phyloP scores from a whole-genome alignment of 192 early-diverging fungal genomes.

The Pilaira anomala region DNA sequence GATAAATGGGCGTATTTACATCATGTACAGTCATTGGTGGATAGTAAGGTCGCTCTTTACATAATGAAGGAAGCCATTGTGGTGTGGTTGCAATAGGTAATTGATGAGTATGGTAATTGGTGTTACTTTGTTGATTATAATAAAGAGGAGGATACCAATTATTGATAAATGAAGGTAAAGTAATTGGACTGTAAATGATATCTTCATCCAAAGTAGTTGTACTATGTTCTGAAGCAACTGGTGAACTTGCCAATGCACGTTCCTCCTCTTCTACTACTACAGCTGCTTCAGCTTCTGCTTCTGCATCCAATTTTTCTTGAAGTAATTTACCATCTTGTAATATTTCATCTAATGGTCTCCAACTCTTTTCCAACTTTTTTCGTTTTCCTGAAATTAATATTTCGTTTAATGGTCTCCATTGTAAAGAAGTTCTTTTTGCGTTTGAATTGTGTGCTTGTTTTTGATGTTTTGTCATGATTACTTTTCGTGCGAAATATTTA shows the following conservation, averaged over 20 bases:
- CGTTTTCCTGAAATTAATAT: slow-evolving; percentile 2
- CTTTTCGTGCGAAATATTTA: slow-evolving; percentile 48
- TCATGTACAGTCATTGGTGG: neutral
- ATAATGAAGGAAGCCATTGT: neutral
- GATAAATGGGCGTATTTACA: neutral
- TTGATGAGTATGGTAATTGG: neutral
- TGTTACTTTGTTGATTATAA: too few species aligned
- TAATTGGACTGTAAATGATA: neutral
- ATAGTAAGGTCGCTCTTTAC: neutral
- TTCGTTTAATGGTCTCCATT: slow-evolving; percentile 21
- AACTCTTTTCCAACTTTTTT: slow-evolving; percentile 11
- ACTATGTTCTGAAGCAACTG: slow-evolving; percentile 9
- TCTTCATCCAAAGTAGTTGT: slow-evolving; percentile 5
- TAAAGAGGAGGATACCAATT: too few species aligned
- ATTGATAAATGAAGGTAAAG: too few species aligned
- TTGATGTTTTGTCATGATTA: slow-evolving; percentile 46
- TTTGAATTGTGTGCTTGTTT: slow-evolving; percentile 28
- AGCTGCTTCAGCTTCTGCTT: neutral
- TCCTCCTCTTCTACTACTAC: slow-evolving; percentile 8
- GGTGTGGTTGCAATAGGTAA: neutral
- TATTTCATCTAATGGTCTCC: slow-evolving; percentile 14
- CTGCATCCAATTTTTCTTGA: neutral
- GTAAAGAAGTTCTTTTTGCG: slow-evolving; percentile 3
- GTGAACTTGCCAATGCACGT: neutral
- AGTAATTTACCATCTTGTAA: slow-evolving; percentile 1